These are phyloP conservation scores for Athelia psychrophila DNA, from an alignment of 1,284 basidiomycete genomes.

Conservation along the genomic window DNA sequence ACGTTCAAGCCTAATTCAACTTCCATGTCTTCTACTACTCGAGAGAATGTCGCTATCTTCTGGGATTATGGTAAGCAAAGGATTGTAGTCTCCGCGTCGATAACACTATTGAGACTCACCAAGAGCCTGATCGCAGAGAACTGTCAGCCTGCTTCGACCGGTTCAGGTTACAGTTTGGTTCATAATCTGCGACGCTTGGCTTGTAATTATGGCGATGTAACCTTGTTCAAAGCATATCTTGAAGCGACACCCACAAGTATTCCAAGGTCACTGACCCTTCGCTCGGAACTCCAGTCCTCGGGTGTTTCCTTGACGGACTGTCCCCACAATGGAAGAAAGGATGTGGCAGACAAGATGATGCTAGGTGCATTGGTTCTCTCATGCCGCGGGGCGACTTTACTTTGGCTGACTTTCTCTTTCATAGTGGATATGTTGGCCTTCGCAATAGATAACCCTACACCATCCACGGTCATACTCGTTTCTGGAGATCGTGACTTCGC, in stretches of 20 bases:
- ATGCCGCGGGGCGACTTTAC: constrained; percentile 1
- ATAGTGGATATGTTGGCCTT: constrained; percentile 59
- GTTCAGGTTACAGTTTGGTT: constrained; percentile 30
- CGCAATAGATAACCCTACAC: constrained; percentile 52
- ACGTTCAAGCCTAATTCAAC: too few species aligned
- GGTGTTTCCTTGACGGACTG: constrained; percentile 58
- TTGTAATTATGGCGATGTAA: constrained; percentile 29
- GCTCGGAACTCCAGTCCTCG: constrained; percentile 57
- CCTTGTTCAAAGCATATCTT: constrained; percentile 40
- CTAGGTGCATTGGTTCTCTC: constrained; percentile 28
- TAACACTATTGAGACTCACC: too few species aligned
- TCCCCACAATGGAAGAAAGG: constrained; percentile 55
- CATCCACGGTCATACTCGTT: constrained; percentile 51
- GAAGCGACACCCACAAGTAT: constrained; percentile 32
- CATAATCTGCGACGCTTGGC: constrained; percentile 28
- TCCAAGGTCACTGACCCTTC: constrained; percentile 29
- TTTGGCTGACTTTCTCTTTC: not conserved
- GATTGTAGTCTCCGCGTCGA: too few species aligned
- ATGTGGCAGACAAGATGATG: constrained; percentile 53
- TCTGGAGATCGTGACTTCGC: constrained; percentile 60
- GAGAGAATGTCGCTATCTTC: constrained; percentile 30
- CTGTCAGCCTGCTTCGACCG: constrained; percentile 39
- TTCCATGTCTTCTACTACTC: not conserved
- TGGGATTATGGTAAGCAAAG: constrained; percentile 35
- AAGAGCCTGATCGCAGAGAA: constrained; percentile 49